Evolutionary conservation across 2,329 filamentous ascomycete species (phyloP), one percentile per base, ranked within the genome.

Genomic region (Scolecobasidium constrictum): DNA sequence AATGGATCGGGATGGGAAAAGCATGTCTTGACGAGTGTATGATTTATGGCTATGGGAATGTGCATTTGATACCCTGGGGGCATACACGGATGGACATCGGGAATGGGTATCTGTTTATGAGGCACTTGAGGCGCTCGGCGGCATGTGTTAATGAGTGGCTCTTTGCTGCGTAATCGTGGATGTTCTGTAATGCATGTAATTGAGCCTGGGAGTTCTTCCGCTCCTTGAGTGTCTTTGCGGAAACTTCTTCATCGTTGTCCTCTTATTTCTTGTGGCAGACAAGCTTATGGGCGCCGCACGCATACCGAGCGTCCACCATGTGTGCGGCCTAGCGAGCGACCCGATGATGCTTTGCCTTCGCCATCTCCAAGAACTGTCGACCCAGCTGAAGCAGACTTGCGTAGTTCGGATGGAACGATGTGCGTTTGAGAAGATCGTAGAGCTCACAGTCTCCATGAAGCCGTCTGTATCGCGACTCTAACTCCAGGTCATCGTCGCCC

Each of bases 61-160:
- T 19, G 17, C 17, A 39, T 3, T 15, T 9, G 12, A 11, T 12
- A 9, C 31, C 12, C n/a, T 16, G 12, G 7, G n/a, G 18, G 16
- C 15, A 19, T 38, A n/a, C 4, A 13, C n/a, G 19, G 35, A 21
- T 21, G 35, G 21, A 26, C n/a, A 26, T 11, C 15, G 6, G 23
- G 21, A 17, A 39, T 26, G 37, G 21, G 31, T 39, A n/a, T 39
- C 31, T 26, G 19, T 16, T 15, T 21, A 26, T 26, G 23, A 39
- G 21, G 21, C 37, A 20, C 18, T 38, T 38, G 28, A 23, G 19
- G 36, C 23, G 16, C 9, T 21, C 37, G 19, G 17, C 21, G 26
- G 37, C 23, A 17, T 11, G 37, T 23, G 31, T 39, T 39, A 26
- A 21, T 39, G 37, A 17, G 12, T 16, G 17, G 23, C 20, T 9